A percentile compares a stretch with the other conserved stretches of the same genome.
These are phyloP conservation scores for Acrodontium crateriforme DNA, from an alignment of 2,329 filamentous ascomycete species.

Conservation along the genomic window DNA sequence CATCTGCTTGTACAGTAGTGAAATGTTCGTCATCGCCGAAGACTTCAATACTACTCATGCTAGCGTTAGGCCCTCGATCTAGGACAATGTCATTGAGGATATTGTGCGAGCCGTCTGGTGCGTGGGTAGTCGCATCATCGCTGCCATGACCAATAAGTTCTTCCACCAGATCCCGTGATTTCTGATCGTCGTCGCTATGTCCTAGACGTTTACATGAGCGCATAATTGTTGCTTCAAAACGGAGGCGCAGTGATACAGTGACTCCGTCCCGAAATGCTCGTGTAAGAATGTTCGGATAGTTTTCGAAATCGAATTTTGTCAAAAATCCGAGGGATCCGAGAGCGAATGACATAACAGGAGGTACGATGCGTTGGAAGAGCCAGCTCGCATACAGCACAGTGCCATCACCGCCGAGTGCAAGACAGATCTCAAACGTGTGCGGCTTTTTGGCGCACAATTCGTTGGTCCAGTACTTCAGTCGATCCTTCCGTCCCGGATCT, in stretches of 20 bases:
- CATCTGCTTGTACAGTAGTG: slow-evolving; percentile 84
- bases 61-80: slow-evolving; percentile 84
- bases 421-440: slow-evolving; percentile 83
- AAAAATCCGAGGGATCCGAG: slow-evolving; percentile 87
- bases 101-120: slow-evolving; percentile 69
- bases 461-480: slow-evolving; percentile 73
- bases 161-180: slow-evolving; percentile 61
- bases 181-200: slow-evolving; percentile 17
- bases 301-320: slow-evolving; percentile 86
- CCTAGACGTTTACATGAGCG: slow-evolving; percentile 46
- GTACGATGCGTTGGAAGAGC: slow-evolving; percentile 91
- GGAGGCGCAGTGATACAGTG: slow-evolving; percentile 70
- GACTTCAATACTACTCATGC: slow-evolving; percentile 82
- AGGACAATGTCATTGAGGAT: slow-evolving; percentile 96
- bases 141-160: slow-evolving; percentile 78
- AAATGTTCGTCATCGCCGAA: slow-evolving; percentile 94
- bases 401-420: slow-evolving; percentile 74
- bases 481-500: slow-evolving; percentile 37
- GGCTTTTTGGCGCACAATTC: slow-evolving; percentile 63
- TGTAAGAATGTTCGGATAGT: slow-evolving; percentile 54
- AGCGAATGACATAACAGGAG: slow-evolving; percentile 82
- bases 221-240: slow-evolving; percentile 93
- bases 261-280: slow-evolving; percentile 70
- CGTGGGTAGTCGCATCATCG: slow-evolving; percentile 73
- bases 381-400: slow-evolving; percentile 93